phyloP scores from a whole-genome alignment of 2,329 filamentous ascomycete species.

The Calonectria naviculata region DNA sequence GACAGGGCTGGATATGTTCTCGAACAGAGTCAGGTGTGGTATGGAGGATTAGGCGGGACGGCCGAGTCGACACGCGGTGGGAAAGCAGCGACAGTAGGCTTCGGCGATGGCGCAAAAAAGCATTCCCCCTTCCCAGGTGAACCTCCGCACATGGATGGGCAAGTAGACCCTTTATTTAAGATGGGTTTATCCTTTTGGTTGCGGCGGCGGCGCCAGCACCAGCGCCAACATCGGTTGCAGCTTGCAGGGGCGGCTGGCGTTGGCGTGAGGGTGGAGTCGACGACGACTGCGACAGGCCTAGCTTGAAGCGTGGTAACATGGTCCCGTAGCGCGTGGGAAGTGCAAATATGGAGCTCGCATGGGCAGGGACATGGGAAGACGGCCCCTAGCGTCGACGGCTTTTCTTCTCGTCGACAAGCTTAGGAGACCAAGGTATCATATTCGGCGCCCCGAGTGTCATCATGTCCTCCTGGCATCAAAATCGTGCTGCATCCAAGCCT shows the following conservation, averaged over 20 bases:
- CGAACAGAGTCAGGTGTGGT: constrained; percentile 12
- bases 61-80: not conserved
- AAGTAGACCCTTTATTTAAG: constrained; percentile 20
- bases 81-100: not conserved
- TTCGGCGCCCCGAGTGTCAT: not conserved
- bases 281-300: constrained; percentile 7
- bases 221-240: constrained; percentile 19
- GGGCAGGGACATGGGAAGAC: constrained; percentile 8
- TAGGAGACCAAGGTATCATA: constrained; percentile 5
- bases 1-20: constrained; percentile 1
- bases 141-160: constrained; percentile 9
- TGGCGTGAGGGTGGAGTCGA: constrained; percentile 35
- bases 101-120: constrained; percentile 20
- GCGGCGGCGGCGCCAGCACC: constrained; percentile 13
- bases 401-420: constrained; percentile 7
- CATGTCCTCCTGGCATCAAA: constrained; percentile 1
- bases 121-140: constrained; percentile 14
- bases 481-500: not conserved
- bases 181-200: constrained; percentile 23
- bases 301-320: constrained; percentile 18
- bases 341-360: constrained; percentile 1
- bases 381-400: constrained; percentile 18
- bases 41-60: constrained; percentile 8
- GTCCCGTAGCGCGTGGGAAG: constrained; percentile 12
- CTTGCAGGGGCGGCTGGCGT: constrained; percentile 24